Evolutionary conservation across 2,329 filamentous ascomycete species (phyloP).

Genomic region (Paraphaeosphaeria minitans): DNA sequence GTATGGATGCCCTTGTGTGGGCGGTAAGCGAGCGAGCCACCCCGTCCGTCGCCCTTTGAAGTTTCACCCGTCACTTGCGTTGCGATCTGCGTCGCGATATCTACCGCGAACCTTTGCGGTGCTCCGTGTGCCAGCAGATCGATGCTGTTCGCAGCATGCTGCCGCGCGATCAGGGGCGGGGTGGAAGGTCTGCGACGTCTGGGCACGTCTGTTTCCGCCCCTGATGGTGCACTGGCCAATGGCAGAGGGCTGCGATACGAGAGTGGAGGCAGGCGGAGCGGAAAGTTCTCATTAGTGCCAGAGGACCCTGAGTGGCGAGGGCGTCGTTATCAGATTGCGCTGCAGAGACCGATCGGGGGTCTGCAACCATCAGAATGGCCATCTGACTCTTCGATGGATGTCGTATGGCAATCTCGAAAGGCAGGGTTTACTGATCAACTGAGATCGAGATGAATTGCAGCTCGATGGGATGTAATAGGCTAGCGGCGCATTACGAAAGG

Average conservation of each 20-base stretch:
- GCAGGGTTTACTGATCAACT: neutral
- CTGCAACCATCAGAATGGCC: neutral
- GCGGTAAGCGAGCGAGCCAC: conserved; percentile 1
- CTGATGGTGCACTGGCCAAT: neutral
- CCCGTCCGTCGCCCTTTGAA: neutral
- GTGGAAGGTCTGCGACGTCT: conserved; percentile 11
- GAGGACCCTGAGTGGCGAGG: neutral
- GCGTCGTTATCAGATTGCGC: neutral
- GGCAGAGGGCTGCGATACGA: neutral
- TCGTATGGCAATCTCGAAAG: conserved; percentile 5
- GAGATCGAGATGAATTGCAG: neutral
- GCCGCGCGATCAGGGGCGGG: conserved; percentile 2
- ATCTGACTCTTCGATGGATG: conserved; percentile 1
- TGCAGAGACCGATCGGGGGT: neutral
- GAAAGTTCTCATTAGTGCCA: neutral
- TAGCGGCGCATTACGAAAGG: neutral
- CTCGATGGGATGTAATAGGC: neutral
- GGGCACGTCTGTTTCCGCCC: conserved; percentile 7
- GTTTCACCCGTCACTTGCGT: neutral
- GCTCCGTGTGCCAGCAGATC: neutral
- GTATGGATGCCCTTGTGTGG: neutral
- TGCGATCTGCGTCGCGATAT: neutral
- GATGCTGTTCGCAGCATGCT: neutral
- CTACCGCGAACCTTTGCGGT: neutral
- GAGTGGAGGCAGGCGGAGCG: conserved; percentile 2